Conservation (phyloP, 495 filamentous ascomycete genomes). For the Talaromyces ruber region DNA sequence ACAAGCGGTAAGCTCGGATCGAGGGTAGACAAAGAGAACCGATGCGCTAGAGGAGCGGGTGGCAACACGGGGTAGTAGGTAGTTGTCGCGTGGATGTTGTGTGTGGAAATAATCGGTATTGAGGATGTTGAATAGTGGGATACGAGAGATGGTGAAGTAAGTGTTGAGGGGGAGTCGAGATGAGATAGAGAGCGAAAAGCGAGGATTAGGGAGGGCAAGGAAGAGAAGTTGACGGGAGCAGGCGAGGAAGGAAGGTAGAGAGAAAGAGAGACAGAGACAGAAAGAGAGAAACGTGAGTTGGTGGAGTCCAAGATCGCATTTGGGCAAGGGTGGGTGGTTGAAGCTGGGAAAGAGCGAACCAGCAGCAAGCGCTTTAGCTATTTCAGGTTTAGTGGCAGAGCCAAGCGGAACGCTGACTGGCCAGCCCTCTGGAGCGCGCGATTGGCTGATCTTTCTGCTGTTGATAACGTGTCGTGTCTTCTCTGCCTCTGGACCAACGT, state of each 20-base stretch:
- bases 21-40: not conserved
- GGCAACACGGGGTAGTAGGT: conserved; percentile 1
- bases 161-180: not conserved
- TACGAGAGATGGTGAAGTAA: not conserved
- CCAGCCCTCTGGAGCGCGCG: not conserved
- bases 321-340: not conserved
- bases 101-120: conserved; percentile 4
- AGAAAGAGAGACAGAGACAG: conserved; percentile 11
- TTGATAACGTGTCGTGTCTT: not conserved
- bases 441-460: not conserved
- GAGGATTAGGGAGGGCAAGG: conserved; percentile 11
- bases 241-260: conserved; percentile 5
- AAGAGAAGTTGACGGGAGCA: conserved; percentile 11
- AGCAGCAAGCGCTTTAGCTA: not conserved
- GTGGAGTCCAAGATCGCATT: not conserved
- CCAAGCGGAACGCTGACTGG: not conserved
- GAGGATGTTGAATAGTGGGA: conserved; percentile 10
- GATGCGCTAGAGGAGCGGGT: not conserved
- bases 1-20: not conserved
- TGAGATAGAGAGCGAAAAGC: conserved; percentile 1
- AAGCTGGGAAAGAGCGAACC: not conserved
- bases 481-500: not conserved
- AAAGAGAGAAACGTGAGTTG: conserved; percentile 9
- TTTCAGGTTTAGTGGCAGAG: not conserved
- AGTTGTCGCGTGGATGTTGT: conserved; percentile 6